Evolutionary conservation across 495 filamentous ascomycete genomes (phyloP), one percentile per base, ranked within the genome.

Genomic region (Penicillium lividum): DNA sequence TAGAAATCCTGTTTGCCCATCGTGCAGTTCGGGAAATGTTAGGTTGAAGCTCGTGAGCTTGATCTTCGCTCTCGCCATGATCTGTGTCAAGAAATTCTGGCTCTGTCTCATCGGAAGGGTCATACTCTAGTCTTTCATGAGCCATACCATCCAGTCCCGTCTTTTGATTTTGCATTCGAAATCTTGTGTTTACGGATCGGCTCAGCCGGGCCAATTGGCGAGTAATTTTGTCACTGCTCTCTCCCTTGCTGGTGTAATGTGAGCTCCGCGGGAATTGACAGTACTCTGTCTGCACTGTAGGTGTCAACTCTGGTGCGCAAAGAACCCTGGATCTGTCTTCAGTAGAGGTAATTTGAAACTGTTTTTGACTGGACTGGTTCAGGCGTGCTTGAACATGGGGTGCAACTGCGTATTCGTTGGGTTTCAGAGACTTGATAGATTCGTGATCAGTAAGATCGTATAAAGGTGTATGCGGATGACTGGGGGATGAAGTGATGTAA

Each of bases 1-100:
- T 60, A 7, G 62, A 66, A 10, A 70, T 60, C 13, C 47, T 47
- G 27, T 53, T 30, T 2, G 46, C 22, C 65, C 64, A 68, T 29
- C 53, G 56, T 13, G 54, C 50, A 10, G 50, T 54, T 7, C 62
- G 65, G 9, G 62, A 59, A 3, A 31, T 51, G 33, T 48, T 62
- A 13, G 48, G 51, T 9, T 57, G 60, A 5, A 56, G 27, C 48
- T 46, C 13, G 25, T 51, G 50, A 34, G 60, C 45, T 40, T 51
- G 58, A 15, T 65, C 56, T 29, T 57, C 51, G n/a, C 28, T 46
- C 22, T 51, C 53, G 18, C 36, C 25, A 6, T 53, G 51, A 9
- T 56, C 36, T 25, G 38, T 25, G 28, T 51, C 52, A 3, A 57
- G n/a, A 29, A n/a, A 57, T 18, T 53, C 55, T 6, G 56, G 18